These are phyloP conservation scores for Babesia sp. DNA, from an alignment of 169 alveolate species.

Conservation along the genomic window DNA sequence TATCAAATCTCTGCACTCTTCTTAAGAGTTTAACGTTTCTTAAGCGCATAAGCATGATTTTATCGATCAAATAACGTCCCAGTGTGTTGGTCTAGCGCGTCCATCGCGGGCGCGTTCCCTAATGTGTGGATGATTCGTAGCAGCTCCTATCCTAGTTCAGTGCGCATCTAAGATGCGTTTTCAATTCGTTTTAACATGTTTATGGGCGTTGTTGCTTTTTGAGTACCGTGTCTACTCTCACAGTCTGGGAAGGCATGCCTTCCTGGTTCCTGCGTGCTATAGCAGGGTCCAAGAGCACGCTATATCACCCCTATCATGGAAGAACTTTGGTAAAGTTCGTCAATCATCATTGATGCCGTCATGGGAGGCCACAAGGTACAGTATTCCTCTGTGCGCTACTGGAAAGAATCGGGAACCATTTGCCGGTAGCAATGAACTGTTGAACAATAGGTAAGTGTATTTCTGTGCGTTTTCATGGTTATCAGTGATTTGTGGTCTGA, in stretches of 20 bases:
- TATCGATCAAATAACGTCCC: neutral
- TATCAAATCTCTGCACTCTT: slow-evolving; percentile 46
- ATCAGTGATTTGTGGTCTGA: slow-evolving; percentile 46
- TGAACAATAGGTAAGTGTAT: slow-evolving; percentile 26
- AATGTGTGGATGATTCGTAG: neutral
- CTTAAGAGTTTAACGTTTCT: neutral
- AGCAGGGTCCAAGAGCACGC: neutral
- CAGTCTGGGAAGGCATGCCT: slow-evolving; percentile 8
- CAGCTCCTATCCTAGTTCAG: neutral
- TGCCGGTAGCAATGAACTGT: slow-evolving; percentile 35
- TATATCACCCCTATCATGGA: neutral
- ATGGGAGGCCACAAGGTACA: neutral
- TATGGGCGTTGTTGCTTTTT: neutral
- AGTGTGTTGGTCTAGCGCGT: neutral
- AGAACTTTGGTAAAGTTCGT: neutral
- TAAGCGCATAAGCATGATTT: neutral
- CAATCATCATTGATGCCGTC: neutral
- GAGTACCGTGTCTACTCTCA: neutral
- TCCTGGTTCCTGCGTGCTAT: slow-evolving; percentile 10
- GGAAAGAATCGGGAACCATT: slow-evolving; percentile 12
- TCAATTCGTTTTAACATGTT: neutral
- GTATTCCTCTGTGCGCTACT: neutral
- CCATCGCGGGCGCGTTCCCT: neutral
- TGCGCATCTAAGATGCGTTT: slow-evolving; percentile 12
- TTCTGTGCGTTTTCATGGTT: neutral